phyloP scores from a whole-genome alignment of 2,329 filamentous ascomycete species.

The Ophiosphaerella korrae region DNA sequence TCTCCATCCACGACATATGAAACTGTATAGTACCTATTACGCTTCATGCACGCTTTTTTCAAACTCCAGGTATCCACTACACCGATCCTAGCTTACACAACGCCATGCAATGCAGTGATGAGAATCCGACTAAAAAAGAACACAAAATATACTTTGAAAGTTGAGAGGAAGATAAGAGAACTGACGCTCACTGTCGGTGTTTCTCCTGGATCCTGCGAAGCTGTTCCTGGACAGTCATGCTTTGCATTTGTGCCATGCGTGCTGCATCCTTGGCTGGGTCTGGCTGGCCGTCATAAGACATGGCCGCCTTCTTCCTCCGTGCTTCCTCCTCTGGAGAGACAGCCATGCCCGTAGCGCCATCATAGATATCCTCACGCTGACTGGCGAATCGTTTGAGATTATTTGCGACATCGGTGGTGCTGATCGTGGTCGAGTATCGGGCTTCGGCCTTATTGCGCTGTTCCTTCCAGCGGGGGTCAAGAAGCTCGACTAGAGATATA shows the following conservation, averaged over 20 bases:
- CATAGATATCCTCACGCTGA: slow-evolving; percentile 86
- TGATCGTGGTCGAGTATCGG: slow-evolving; percentile 84
- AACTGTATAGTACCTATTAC: background rate
- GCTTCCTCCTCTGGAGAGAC: slow-evolving; percentile 74
- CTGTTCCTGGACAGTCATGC: slow-evolving; percentile 79
- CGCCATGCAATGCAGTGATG: slow-evolving; percentile 22
- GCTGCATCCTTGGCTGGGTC: slow-evolving; percentile 62
- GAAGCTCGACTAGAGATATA: slow-evolving; percentile 70
- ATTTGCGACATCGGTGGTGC: slow-evolving; percentile 84
- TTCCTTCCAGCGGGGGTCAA: slow-evolving; percentile 95
- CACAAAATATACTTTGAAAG: background rate
- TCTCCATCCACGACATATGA: background rate
- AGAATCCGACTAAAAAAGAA: background rate
- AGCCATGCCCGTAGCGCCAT: slow-evolving; percentile 69
- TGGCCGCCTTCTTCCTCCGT: slow-evolving; percentile 75
- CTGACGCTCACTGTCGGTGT: slow-evolving; percentile 28
- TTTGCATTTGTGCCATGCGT: slow-evolving; percentile 59
- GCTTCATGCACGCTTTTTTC: background rate
- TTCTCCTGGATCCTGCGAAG: slow-evolving; percentile 71
- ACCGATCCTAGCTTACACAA: slow-evolving; percentile 8
- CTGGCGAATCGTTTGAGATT: slow-evolving; percentile 95
- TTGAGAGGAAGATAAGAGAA: background rate
- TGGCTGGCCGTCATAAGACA: slow-evolving; percentile 67
- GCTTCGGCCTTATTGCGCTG: slow-evolving; percentile 88
- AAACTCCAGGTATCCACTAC: slow-evolving; percentile 2